Evolutionary conservation across 805 yeast species (phyloP), one percentile per base, ranked within the genome.

Genomic region (Starmerella asiatica): DNA sequence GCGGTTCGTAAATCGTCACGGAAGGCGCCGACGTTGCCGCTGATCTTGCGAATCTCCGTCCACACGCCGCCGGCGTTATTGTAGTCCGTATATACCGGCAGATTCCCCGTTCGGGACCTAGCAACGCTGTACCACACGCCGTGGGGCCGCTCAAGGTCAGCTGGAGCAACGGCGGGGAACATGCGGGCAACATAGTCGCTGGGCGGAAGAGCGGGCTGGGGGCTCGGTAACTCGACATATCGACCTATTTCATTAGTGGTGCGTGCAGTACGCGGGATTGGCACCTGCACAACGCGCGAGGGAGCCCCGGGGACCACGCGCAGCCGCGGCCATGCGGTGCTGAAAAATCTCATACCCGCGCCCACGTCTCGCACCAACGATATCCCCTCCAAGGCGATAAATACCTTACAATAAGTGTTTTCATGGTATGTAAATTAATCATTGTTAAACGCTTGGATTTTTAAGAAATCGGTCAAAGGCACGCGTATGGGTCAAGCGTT

Each of bases 21-120:
- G 42, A 85, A 65, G 42, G 71, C 76, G 5, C 67, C 57, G 12
- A 75, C 64, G 56, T 79, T 76, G 5, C 95, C 95, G 43, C 68
- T 61, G 37, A 84, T 68, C 44, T 73, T 71, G 55, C 80, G 75
- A 21, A 84, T 67, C 54, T 82, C 85, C 0, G 95, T 84, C 51
- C 71, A 70, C n/a, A 67, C 61, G 12, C 65, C 64, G 44, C 74
- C 76, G 19, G 75, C 72, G 44, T 73, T 71, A 55, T 75, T 81
- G 46, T 67, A 58, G 46, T 79, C 83, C 38, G 70, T 65, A 61
- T 84, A 84, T 1, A 84, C 80, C n/a, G 94, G 94, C 55, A 85
- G 65, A 55, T 79, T 75, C 4, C 88, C 84, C 7, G 42, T 32
- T 23, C 53, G 38, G 8, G 53, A 46, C n/a, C 54, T 49, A 28